phyloP scores from a whole-genome alignment of 169 alveolate species.

The Cryptosporidium xiaoi region DNA sequence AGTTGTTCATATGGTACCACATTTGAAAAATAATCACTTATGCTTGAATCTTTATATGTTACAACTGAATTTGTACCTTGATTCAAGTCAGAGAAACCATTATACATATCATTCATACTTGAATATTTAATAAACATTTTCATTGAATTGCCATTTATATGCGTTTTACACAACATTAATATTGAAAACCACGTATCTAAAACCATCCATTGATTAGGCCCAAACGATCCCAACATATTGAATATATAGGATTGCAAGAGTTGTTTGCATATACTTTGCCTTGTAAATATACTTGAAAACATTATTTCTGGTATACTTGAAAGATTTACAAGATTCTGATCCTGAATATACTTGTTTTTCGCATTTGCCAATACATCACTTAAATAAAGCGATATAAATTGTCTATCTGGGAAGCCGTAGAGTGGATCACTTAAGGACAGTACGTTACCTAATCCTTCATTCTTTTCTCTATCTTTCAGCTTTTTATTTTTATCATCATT shows the following conservation, averaged over 20 bases:
- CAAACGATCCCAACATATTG: constrained; percentile 44
- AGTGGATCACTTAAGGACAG: constrained; percentile 35
- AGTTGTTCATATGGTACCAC: constrained; percentile 34
- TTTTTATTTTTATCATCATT: background rate
- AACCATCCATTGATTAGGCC: constrained; percentile 56
- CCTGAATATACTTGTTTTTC: background rate
- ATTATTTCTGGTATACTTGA: constrained; percentile 22
- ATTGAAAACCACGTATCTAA: constrained; percentile 65
- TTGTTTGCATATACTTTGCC: constrained; percentile 55
- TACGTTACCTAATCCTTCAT: background rate
- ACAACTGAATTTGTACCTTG: background rate
- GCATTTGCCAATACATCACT: constrained; percentile 20
- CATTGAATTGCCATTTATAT: constrained; percentile 9
- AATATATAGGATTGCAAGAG: constrained; percentile 41
- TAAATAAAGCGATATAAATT: constrained; percentile 19
- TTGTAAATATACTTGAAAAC: constrained; percentile 14
- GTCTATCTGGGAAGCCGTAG: constrained; percentile 66
- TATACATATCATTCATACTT: background rate
- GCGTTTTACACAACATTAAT: background rate
- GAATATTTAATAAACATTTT: constrained; percentile 5
- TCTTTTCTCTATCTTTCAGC: background rate
- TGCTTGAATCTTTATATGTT: constrained; percentile 46
- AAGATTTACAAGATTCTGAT: constrained; percentile 31
- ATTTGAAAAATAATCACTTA: constrained; percentile 36
- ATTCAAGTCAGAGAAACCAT: background rate